phyloP scores from a whole-genome alignment of 345 rosid genomes.

The Kandelia obovata region DNA sequence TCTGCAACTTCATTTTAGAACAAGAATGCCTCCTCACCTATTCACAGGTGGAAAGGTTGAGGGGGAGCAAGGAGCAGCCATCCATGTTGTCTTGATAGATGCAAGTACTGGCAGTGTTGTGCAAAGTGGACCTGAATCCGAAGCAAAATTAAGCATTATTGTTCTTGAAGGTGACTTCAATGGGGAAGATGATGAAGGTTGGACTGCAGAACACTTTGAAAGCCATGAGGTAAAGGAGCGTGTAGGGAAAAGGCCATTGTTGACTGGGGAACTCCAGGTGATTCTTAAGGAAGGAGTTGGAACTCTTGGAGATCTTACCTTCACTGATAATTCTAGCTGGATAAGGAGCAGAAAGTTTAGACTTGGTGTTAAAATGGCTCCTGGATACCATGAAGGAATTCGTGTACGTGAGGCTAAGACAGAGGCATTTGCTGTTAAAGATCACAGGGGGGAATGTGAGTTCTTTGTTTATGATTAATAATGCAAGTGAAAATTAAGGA shows the following conservation, averaged over 20 bases:
- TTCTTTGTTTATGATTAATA: conserved; percentile 18
- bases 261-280: conserved; percentile 79
- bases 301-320: conserved; percentile 77
- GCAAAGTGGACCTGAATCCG: conserved; percentile 64
- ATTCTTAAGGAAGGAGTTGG: conserved; percentile 80
- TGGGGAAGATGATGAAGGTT: conserved; percentile 57
- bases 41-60: conserved; percentile 92
- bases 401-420: conserved; percentile 82
- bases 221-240: conserved; percentile 76
- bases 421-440: conserved; percentile 89
- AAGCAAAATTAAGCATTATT: conserved; percentile 60
- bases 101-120: conserved; percentile 52
- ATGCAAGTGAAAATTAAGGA: not conserved
- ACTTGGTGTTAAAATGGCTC: conserved; percentile 66
- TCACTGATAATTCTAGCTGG: conserved; percentile 97
- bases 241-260: conserved; percentile 79
- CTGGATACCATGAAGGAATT: conserved; percentile 50
- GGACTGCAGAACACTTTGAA: conserved; percentile 74
- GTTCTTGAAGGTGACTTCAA: conserved; percentile 89
- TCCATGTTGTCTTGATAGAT: conserved; percentile 72
- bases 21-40: conserved; percentile 87
- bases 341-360: conserved; percentile 94
- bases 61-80: conserved; percentile 82
- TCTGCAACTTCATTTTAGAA: conserved; percentile 71
- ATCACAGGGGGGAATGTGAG: conserved; percentile 96